Conservation (phyloP, 108 stramenopile species). For the Schizochytrium sp. region DNA sequence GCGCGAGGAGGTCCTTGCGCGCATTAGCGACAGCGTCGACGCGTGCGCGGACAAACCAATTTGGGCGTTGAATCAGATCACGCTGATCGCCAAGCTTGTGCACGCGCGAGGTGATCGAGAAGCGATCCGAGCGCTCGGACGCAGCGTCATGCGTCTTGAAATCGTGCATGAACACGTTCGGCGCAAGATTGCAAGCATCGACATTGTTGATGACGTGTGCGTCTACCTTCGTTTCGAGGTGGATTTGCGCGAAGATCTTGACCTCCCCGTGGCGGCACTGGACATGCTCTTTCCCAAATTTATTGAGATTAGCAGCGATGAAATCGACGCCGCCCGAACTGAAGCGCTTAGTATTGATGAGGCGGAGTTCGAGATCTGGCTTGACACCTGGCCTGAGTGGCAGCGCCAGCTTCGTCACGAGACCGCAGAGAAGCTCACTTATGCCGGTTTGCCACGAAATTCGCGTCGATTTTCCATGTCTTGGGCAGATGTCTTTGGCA, state of each 20-base stretch:
- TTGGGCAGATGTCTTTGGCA: not conserved
- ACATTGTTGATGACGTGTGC: not conserved
- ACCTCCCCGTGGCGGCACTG: not conserved
- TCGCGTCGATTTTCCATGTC: not conserved
- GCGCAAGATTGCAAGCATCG: not conserved
- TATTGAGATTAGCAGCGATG: not conserved
- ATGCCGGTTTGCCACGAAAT: not conserved
- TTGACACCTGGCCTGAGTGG: not conserved
- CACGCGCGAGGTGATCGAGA: not conserved
- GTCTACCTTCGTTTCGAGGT: not conserved
- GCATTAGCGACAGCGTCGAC: conserved; percentile 7
- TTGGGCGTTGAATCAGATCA: not conserved
- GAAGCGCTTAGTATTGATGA: not conserved
- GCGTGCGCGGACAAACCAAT: not conserved
- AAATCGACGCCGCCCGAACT: not conserved
- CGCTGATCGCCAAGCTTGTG: not conserved
- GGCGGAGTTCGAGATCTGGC: not conserved
- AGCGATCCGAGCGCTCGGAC: not conserved
- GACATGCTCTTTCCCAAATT: not conserved
- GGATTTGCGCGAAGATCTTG: not conserved
- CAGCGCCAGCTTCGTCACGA: not conserved
- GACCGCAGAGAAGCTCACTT: not conserved
- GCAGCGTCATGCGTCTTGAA: not conserved
- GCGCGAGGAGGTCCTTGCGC: not conserved
- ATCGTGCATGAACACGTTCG: not conserved